phyloP scores from a whole-genome alignment of 768 basidiomycete genomes.

The Phanerochaete carnosa region DNA sequence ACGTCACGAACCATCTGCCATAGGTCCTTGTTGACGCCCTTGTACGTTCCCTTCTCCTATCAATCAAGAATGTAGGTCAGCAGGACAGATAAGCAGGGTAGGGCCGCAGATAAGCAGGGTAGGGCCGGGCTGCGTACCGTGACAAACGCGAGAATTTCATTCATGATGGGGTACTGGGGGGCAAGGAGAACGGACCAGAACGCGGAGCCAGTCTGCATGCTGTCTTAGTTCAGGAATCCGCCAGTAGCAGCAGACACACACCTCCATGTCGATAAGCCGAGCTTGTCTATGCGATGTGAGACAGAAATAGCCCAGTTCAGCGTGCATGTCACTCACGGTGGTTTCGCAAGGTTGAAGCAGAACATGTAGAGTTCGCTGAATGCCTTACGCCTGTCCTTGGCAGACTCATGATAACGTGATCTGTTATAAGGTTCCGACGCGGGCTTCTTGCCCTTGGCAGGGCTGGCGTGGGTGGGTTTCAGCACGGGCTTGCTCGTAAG shows the following conservation, averaged over 20 bases:
- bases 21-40: slow-evolving; percentile 78
- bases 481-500: slow-evolving; percentile 41
- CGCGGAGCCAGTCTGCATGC: slow-evolving; percentile 58
- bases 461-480: slow-evolving; percentile 16
- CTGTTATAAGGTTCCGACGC: slow-evolving; percentile 54
- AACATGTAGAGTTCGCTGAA: slow-evolving; percentile 69
- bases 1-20: slow-evolving; percentile 70
- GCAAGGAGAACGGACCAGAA: slow-evolving; percentile 74
- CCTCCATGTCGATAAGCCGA: slow-evolving; percentile 82
- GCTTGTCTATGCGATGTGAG: slow-evolving; percentile 44
- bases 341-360: slow-evolving; percentile 69
- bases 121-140: slow-evolving; percentile 37
- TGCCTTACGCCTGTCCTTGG: slow-evolving; percentile 43
- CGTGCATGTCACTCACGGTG: slow-evolving; percentile 48
- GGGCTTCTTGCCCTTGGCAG: slow-evolving; percentile 32
- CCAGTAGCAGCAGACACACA: slow-evolving; percentile 27
- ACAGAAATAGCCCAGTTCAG: background rate
- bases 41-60: slow-evolving; percentile 55
- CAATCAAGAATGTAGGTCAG: background rate
- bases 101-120: background rate
- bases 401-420: slow-evolving; percentile 46
- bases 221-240: background rate
- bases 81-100: background rate
- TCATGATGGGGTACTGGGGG: slow-evolving; percentile 64
- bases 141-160: slow-evolving; percentile 66